Evolutionary conservation across 805 yeast genomes (phyloP).

Genomic region (Hanseniaspora lachancei): DNA sequence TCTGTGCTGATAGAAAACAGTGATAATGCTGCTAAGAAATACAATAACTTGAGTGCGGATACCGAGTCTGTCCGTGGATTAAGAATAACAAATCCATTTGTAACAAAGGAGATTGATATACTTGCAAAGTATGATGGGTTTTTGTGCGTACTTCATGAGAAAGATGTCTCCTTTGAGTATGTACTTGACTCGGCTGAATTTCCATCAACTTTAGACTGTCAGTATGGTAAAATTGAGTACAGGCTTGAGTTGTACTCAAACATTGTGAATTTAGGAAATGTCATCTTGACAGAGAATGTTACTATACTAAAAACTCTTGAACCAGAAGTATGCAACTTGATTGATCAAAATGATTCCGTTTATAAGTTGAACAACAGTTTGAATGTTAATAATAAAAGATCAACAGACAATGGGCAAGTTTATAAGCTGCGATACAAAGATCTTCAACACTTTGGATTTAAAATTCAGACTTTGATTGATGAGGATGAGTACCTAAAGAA

Average conservation of each 20-base stretch:
- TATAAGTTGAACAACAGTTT: not conserved
- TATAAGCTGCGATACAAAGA: not conserved
- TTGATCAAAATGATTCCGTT: slow-evolving; percentile 10
- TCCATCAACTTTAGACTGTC: slow-evolving; percentile 14
- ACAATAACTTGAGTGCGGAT: not conserved
- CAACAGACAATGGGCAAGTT: not conserved
- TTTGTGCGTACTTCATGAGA: not conserved
- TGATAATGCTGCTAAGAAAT: not conserved
- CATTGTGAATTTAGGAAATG: slow-evolving; percentile 6
- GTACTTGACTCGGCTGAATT: slow-evolving; percentile 14
- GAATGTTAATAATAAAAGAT: not conserved
- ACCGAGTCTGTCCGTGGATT: not conserved
- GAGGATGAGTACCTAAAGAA: slow-evolving; percentile 55
- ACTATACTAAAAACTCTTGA: slow-evolving; percentile 6
- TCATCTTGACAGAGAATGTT: slow-evolving; percentile 5
- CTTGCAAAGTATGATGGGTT: not conserved
- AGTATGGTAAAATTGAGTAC: slow-evolving; percentile 15
- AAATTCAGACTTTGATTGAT: slow-evolving; percentile 47
- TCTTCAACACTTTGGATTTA: not conserved
- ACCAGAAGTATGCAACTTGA: slow-evolving; percentile 6
- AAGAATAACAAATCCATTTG: slow-evolving; percentile 8
- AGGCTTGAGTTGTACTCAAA: slow-evolving; percentile 14
- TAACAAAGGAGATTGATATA: slow-evolving; percentile 1
- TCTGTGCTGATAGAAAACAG: not conserved
- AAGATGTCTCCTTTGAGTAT: slow-evolving; percentile 12